Percentiles rank a stretch among this genome's conserved stretches.
phyloP scores from a whole-genome alignment of 352 stramenopile species.

The Globisporangium acanthophoron region DNA sequence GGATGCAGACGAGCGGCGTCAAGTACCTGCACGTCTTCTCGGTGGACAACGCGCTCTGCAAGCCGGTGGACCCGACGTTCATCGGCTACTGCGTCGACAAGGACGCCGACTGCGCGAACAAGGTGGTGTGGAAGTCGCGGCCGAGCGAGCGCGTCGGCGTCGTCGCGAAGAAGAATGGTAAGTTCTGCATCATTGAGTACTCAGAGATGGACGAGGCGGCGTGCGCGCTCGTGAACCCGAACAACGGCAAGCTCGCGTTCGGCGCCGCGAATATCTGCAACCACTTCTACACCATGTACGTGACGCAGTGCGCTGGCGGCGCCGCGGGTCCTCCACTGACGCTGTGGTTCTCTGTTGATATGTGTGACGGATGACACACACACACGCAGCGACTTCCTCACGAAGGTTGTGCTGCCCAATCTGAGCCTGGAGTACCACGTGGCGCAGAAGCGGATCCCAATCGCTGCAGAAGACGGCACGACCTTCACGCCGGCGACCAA shows the following conservation, averaged over 20 bases:
- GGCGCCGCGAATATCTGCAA: slow-evolving; percentile 98
- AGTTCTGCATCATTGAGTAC: slow-evolving; percentile 96
- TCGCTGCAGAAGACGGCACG: slow-evolving; percentile 71
- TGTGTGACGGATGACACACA: not conserved
- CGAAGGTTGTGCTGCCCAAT: slow-evolving; percentile 83
- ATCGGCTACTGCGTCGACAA: slow-evolving; percentile 94
- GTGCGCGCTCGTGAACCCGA: slow-evolving; percentile 51
- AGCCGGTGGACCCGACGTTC: slow-evolving; percentile 94
- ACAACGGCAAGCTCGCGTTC: slow-evolving; percentile 88
- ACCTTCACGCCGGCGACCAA: slow-evolving; percentile 81
- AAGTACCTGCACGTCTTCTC: slow-evolving; percentile 96
- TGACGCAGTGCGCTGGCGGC: not conserved
- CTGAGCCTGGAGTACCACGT: slow-evolving; percentile 92
- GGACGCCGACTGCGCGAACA: slow-evolving; percentile 94
- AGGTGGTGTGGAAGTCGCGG: slow-evolving; percentile 93
- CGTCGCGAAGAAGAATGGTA: slow-evolving; percentile 72
- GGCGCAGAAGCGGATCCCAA: slow-evolving; percentile 97
- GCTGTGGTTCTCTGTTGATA: not conserved
- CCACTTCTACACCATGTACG: slow-evolving; percentile 95
- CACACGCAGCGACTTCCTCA: slow-evolving; percentile 52
- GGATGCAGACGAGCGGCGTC: slow-evolving; percentile 84
- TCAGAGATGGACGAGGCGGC: slow-evolving; percentile 89
- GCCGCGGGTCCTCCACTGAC: not conserved
- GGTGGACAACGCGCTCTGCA: slow-evolving; percentile 98
- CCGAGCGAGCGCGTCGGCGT: slow-evolving; percentile 93